Conservation (phyloP, 106 monocot genomes). For the Platanthera zijinensis region DNA sequence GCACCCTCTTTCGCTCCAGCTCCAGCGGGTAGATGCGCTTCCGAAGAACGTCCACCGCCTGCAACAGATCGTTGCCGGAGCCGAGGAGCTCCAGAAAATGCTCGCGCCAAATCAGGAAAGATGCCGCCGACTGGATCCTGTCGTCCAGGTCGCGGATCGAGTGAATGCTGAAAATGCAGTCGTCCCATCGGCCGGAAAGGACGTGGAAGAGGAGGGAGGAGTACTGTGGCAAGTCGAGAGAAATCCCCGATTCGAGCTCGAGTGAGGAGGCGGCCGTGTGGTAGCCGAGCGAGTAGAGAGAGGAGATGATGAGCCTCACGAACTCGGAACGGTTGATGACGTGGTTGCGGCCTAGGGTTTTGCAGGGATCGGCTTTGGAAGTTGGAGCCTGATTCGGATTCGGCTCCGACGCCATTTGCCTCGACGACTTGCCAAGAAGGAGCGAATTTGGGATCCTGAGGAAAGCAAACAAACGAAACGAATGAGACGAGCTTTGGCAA, state of each 20-base stretch:
- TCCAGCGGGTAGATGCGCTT: slow-evolving; percentile 31
- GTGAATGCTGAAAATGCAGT: slow-evolving; percentile 26
- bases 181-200: slow-evolving; percentile 39
- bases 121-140: slow-evolving; percentile 15
- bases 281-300: slow-evolving; percentile 62
- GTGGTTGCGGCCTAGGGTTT: slow-evolving; percentile 21
- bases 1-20: slow-evolving; percentile 26
- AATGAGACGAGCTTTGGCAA: no score
- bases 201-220: slow-evolving; percentile 20
- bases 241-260: slow-evolving; percentile 52
- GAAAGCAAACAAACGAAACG: no score
- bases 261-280: slow-evolving; percentile 31
- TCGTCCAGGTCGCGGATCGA: slow-evolving; percentile 21
- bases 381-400: slow-evolving; percentile 3
- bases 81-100: slow-evolving; percentile 58
- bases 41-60: slow-evolving; percentile 33
- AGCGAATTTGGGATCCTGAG: not conserved
- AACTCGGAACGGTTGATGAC: slow-evolving; percentile 35
- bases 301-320: slow-evolving; percentile 30
- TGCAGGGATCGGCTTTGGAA: slow-evolving; percentile 1
- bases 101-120: slow-evolving; percentile 31
- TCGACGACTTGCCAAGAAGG: not conserved
- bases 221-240: slow-evolving; percentile 34
- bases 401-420: slow-evolving; percentile 1
- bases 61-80: slow-evolving; percentile 13